Conservation (phyloP, 2,329 filamentous ascomycete genomes). For the Pezicula carpinea region DNA sequence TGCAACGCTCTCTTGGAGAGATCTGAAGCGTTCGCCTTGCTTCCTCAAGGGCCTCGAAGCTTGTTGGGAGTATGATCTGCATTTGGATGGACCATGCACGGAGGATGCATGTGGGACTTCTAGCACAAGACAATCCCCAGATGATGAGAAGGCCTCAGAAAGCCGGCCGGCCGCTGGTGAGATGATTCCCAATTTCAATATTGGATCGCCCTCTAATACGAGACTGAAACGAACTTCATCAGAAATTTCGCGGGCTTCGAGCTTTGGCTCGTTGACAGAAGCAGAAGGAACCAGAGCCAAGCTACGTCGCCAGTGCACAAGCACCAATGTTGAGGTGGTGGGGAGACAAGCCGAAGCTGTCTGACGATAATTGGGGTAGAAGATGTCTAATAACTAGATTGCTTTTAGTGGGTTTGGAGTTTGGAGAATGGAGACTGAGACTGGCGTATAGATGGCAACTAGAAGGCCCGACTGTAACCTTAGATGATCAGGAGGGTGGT, state of each 20-base stretch:
- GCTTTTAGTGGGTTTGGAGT: not conserved
- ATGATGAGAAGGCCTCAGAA: not conserved
- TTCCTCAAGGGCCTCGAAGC: slow-evolving; percentile 49
- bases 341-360: slow-evolving; percentile 24
- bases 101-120: slow-evolving; percentile 15
- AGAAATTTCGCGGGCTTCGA: slow-evolving; percentile 46
- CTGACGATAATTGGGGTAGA: slow-evolving; percentile 9
- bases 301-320: slow-evolving; percentile 19
- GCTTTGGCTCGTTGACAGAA: slow-evolving; percentile 36
- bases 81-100: slow-evolving; percentile 39
- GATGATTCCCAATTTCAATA: slow-evolving; percentile 24
- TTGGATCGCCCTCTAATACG: slow-evolving; percentile 18
- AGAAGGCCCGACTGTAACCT: slow-evolving; percentile 7
- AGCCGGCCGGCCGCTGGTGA: slow-evolving; percentile 40
- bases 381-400: slow-evolving; percentile 1
- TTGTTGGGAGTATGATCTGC: slow-evolving; percentile 47
- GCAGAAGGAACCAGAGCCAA: slow-evolving; percentile 22
- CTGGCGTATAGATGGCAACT: slow-evolving; percentile 20
- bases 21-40: slow-evolving; percentile 41
- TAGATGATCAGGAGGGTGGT: not conserved
- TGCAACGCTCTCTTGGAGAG: slow-evolving; percentile 49
- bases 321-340: slow-evolving; percentile 19
- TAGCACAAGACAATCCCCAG: slow-evolving; percentile 5
- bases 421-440: slow-evolving; percentile 22
- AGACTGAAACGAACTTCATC: slow-evolving; percentile 46